phyloP scores from a whole-genome alignment of 805 yeast species.

The Metschnikowia lachancei region DNA sequence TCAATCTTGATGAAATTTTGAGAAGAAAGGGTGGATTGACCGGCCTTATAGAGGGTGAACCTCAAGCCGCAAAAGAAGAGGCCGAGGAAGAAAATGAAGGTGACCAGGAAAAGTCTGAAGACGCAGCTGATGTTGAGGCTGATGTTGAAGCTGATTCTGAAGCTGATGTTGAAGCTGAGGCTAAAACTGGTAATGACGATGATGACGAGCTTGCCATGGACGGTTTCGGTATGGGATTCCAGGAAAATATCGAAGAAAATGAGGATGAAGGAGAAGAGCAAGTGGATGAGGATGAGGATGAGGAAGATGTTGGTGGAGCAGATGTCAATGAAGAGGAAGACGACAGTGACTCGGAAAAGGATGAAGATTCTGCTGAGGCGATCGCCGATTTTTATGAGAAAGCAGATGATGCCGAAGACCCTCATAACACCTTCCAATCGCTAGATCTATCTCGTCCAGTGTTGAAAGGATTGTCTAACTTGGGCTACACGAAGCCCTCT shows the following conservation, averaged over 20 bases:
- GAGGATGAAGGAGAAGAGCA: conserved; percentile 19
- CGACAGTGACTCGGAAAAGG: conserved; percentile 28
- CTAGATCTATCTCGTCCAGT: conserved; percentile 87
- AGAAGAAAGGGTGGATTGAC: conserved; percentile 77
- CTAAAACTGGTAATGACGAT: conserved; percentile 26
- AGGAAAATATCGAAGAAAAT: conserved; percentile 27
- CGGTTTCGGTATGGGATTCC: conserved; percentile 48
- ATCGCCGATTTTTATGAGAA: conserved; percentile 69
- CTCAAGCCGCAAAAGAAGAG: conserved; percentile 7
- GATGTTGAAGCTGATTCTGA: conserved; percentile 22
- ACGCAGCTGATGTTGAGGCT: conserved; percentile 2
- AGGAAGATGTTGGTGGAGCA: conserved; percentile 19
- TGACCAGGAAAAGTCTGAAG: conserved; percentile 20
- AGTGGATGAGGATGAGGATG: conserved; percentile 20
- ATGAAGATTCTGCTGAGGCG: conserved; percentile 76
- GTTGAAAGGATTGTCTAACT: conserved; percentile 71
- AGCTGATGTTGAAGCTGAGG: conserved; percentile 22
- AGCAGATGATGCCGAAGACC: conserved; percentile 41
- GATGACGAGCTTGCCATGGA: conserved; percentile 44
- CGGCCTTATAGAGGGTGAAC: conserved; percentile 40
- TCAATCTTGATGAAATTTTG: conserved; percentile 84
- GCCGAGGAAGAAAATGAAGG: conserved; percentile 11
- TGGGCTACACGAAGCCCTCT: conserved; percentile 86
- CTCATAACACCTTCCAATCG: conserved; percentile 67
- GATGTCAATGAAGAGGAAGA: conserved; percentile 19